A percentile compares a stretch with the other conserved stretches of the same genome.
Conservation (phyloP, 495 filamentous ascomycete genomes). For the Jackrogersella multiformis region DNA sequence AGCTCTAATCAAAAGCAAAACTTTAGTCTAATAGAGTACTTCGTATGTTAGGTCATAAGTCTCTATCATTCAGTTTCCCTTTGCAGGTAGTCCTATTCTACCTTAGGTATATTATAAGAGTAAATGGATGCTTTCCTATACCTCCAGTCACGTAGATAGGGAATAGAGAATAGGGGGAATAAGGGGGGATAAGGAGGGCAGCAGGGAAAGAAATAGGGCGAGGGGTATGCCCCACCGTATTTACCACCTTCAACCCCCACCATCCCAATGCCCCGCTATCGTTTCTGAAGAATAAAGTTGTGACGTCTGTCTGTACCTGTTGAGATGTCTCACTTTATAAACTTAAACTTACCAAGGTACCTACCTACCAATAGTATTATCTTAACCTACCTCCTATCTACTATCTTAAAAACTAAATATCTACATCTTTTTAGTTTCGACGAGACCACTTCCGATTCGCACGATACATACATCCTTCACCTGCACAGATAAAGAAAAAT, state of each 20-base stretch:
- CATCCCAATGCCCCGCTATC: conserved; percentile 39
- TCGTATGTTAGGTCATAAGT: too few species aligned
- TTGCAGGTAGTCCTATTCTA: too few species aligned
- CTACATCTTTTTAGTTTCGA: background rate
- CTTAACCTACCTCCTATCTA: too few species aligned
- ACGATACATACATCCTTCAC: background rate
- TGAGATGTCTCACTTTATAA: conserved; percentile 2
- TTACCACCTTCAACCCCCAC: too few species aligned
- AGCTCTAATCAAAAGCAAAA: background rate
- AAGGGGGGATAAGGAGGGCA: too few species aligned
- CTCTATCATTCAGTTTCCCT: too few species aligned
- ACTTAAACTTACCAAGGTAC: background rate
- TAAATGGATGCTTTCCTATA: too few species aligned
- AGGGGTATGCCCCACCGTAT: too few species aligned
- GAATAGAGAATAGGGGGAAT: too few species aligned
- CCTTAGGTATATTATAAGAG: too few species aligned
- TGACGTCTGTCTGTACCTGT: conserved; percentile 36
- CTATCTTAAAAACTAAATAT: conserved; percentile 1
- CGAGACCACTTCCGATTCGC: conserved; percentile 3
- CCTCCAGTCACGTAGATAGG: too few species aligned
- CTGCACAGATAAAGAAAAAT: background rate
- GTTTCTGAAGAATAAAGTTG: conserved; percentile 7
- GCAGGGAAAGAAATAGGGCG: too few species aligned
- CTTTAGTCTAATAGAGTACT: background rate
- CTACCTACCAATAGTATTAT: background rate